Evolutionary conservation across 2,329 filamentous ascomycete genomes (phyloP).

Genomic region (Aspergillus oerlinghausenensis): DNA sequence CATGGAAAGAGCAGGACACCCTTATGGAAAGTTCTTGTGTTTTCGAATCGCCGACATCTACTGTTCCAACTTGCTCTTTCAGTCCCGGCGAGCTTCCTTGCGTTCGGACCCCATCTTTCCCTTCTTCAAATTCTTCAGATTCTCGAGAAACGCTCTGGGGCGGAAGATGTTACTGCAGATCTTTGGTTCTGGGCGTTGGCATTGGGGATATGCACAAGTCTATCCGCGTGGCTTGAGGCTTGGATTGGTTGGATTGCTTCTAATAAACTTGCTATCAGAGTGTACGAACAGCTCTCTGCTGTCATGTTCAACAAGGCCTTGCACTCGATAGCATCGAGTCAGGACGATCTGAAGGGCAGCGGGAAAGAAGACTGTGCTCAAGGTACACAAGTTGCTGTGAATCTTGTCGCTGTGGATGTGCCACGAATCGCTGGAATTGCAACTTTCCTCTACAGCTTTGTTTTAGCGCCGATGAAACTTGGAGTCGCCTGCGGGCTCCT

Average conservation of each 20-base stretch:
- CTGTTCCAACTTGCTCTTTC: constrained; percentile 57
- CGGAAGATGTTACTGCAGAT: constrained; percentile 44
- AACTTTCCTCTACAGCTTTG: constrained; percentile 61
- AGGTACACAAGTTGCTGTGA: constrained; percentile 49
- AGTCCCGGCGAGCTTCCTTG: constrained; percentile 52
- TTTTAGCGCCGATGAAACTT: constrained; percentile 59
- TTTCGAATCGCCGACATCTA: constrained; percentile 55
- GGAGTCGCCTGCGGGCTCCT: constrained; percentile 62
- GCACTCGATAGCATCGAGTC: constrained; percentile 64
- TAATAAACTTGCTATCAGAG: constrained; percentile 58
- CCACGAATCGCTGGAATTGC: constrained; percentile 65
- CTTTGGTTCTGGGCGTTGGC: constrained; percentile 66
- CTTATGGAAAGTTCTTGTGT: constrained; percentile 58
- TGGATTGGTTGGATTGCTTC: constrained; percentile 65
- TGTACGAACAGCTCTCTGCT: constrained; percentile 65
- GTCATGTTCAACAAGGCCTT: constrained; percentile 74
- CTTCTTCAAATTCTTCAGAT: constrained; percentile 61
- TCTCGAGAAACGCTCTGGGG: constrained; percentile 54
- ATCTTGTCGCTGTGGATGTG: constrained; percentile 70
- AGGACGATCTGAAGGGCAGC: constrained; percentile 18
- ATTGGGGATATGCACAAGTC: constrained; percentile 57
- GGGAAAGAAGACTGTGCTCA: constrained; percentile 37
- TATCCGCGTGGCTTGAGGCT: constrained; percentile 55
- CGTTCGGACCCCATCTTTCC: constrained; percentile 66
- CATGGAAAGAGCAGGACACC: constrained; percentile 27